phyloP scores from a whole-genome alignment of 208 protist species.

The Trichomonas vaginalis region DNA sequence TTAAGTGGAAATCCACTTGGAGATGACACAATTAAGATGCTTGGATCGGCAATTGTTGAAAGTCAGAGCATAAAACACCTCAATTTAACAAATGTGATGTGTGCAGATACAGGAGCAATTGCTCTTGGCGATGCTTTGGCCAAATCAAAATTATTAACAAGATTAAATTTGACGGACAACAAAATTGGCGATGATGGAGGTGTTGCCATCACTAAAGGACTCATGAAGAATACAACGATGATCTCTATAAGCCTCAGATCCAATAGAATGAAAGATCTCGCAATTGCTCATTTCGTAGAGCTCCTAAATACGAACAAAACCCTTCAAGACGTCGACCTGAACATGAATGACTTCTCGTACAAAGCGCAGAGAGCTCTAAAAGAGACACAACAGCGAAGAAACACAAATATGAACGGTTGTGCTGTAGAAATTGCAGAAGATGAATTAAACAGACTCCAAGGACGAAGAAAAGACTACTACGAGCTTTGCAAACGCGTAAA shows the following conservation, averaged over 20 bases:
- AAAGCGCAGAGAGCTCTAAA: neutral
- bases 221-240: neutral
- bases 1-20: neutral
- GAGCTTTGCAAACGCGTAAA: neutral
- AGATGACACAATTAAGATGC: neutral
- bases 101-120: neutral
- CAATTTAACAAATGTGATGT: neutral
- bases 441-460: neutral
- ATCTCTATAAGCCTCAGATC: neutral
- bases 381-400: neutral
- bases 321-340: neutral
- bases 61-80: neutral
- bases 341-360: neutral
- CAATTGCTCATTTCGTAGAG: neutral
- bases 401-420: neutral
- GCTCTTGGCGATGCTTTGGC: neutral
- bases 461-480: neutral
- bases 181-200: neutral
- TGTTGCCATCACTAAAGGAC: neutral
- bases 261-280: neutral
- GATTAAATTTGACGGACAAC: neutral
- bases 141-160: neutral
- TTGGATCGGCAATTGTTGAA: neutral
- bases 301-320: neutral
- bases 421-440: neutral